A percentile compares a stretch with the other conserved stretches of the same genome.
Conservation (phyloP, 2,329 filamentous ascomycete genomes). For the Talaromyces atroroseus region DNA sequence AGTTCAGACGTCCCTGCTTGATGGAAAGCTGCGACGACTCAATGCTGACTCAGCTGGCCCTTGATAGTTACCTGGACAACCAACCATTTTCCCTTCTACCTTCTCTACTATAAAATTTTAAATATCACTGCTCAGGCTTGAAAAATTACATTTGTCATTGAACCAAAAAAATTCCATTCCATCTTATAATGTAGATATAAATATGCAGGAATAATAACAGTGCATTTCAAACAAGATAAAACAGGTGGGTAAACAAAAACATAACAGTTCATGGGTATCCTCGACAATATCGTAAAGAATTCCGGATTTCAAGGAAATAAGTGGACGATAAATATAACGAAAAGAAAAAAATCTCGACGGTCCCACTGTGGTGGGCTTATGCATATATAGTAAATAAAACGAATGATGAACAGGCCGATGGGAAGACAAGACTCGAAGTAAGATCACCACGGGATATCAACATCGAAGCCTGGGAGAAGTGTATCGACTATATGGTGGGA, state of each 20-base stretch:
- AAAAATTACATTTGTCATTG: no score
- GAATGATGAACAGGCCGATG: not conserved
- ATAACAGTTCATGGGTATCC: slow-evolving; percentile 8
- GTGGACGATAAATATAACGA: not conserved
- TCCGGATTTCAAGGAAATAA: slow-evolving; percentile 1
- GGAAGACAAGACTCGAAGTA: not conserved
- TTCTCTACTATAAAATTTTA: not conserved
- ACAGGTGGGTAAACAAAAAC: not conserved
- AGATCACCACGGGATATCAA: not conserved
- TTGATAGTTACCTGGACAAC: not conserved
- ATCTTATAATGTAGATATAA: not conserved
- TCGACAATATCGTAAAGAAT: slow-evolving; percentile 9
- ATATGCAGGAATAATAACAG: not conserved
- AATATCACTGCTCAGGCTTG: not conserved
- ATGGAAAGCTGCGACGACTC: not conserved
- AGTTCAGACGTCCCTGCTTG: not conserved
- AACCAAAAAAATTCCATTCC: not conserved
- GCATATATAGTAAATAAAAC: not conserved
- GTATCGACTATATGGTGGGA: slow-evolving; percentile 10
- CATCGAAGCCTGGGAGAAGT: not conserved
- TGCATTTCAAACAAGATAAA: not conserved
- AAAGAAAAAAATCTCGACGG: not conserved
- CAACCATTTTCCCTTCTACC: not conserved
- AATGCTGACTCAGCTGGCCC: not conserved
- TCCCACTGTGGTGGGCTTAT: not conserved